Evolutionary conservation across 139 green algal genomes (phyloP).

Genomic region (Chlamydomonas incerta): DNA sequence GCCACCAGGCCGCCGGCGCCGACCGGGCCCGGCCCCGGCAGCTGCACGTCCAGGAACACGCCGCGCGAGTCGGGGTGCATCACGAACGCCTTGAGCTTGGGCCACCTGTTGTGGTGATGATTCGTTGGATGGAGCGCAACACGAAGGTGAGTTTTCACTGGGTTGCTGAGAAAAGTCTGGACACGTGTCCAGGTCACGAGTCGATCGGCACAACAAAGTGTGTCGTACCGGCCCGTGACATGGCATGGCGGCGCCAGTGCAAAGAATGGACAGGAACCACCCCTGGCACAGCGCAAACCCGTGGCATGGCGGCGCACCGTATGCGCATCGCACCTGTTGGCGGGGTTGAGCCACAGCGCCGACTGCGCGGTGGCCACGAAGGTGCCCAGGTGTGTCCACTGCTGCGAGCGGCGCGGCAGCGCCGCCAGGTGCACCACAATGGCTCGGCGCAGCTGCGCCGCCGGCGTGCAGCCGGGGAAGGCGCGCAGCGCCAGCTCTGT

Average conservation of each 20-base stretch:
- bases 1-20: not conserved
- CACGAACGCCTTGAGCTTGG: slow-evolving; percentile 39
- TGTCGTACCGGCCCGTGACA: too few species aligned
- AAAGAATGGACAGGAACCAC: too few species aligned
- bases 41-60: slow-evolving; percentile 12
- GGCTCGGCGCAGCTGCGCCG: slow-evolving; percentile 14
- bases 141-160: too few species aligned
- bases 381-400: slow-evolving; percentile 22
- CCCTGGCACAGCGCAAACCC: too few species aligned
- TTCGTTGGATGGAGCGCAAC: too few species aligned
- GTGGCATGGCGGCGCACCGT: too few species aligned
- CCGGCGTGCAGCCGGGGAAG: slow-evolving; percentile 20
- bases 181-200: too few species aligned
- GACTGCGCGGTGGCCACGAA: slow-evolving; percentile 6
- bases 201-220: too few species aligned
- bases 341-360: slow-evolving; percentile 26
- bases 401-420: slow-evolving; percentile 9
- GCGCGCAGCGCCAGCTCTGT: slow-evolving; percentile 23
- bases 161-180: too few species aligned
- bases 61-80: slow-evolving; percentile 26
- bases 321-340: not conserved
- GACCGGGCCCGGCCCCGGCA: not conserved
- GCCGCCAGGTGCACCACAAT: slow-evolving; percentile 15
- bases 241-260: too few species aligned
- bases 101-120: slow-evolving; percentile 15